Conservation (phyloP, 805 yeast species). For the Starmerella sp. region DNA sequence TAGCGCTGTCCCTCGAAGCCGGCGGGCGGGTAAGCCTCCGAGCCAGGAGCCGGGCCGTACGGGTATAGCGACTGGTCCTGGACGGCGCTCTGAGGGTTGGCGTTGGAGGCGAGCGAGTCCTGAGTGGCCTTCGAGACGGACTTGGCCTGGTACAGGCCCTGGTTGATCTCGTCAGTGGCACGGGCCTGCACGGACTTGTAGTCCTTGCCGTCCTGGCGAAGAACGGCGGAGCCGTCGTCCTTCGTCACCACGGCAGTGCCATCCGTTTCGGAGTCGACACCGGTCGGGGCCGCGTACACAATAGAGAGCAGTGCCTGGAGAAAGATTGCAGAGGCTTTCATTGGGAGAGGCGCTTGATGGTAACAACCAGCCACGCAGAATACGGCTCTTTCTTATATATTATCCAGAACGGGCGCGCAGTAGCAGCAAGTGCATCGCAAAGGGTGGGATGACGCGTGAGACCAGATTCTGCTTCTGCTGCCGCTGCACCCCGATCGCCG, state of each 20-base stretch:
- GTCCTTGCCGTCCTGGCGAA: conserved; percentile 7
- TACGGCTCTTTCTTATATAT: neutral
- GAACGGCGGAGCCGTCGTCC: conserved; percentile 17
- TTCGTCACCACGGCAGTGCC: conserved; percentile 7
- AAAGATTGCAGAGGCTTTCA: conserved; percentile 10
- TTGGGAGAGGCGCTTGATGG: neutral
- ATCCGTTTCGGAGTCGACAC: neutral
- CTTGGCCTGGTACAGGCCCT: conserved; percentile 5
- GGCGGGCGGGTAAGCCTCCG: neutral
- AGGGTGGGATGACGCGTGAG: neutral
- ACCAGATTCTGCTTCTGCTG: neutral
- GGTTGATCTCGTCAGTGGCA: conserved; percentile 4
- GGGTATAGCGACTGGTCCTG: neutral
- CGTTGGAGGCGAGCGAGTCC: neutral
- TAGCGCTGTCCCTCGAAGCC: neutral
- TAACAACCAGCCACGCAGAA: neutral
- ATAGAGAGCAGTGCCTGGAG: conserved; percentile 18
- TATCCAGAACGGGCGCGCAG: neutral
- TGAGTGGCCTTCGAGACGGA: neutral
- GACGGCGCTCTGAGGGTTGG: neutral
- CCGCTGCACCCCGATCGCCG: neutral
- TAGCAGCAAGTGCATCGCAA: neutral
- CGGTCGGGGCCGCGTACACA: conserved; percentile 16
- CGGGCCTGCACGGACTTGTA: neutral
- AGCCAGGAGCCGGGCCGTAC: neutral